A percentile compares a stretch with the other conserved stretches of the same genome.
These are phyloP conservation scores for Lactarius trivialis DNA, from an alignment of 768 basidiomycete species.

Conservation along the genomic window DNA sequence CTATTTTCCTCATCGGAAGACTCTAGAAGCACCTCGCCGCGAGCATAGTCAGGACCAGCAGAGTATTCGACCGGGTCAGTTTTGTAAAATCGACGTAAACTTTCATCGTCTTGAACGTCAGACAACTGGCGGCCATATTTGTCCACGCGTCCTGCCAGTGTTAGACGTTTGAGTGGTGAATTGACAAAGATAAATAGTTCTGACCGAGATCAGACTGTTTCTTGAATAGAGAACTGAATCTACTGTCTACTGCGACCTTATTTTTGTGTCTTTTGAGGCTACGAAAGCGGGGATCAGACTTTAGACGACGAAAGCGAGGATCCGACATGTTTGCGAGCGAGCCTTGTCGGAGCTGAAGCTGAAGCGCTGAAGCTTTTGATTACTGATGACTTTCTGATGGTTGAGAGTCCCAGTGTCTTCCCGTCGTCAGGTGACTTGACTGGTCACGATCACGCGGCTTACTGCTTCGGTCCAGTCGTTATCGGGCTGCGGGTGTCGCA, in stretches of 20 bases:
- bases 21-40: constrained; percentile 81
- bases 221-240: constrained; percentile 77
- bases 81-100: constrained; percentile 75
- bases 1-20: constrained; percentile 74
- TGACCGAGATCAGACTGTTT: constrained; percentile 30
- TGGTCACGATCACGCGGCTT: too few species aligned
- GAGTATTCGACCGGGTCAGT: constrained; percentile 41
- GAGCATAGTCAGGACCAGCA: constrained; percentile 69
- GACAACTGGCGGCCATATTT: constrained; percentile 81
- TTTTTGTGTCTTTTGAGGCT: constrained; percentile 69
- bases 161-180: background rate
- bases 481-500: too few species aligned
- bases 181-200: constrained; percentile 17
- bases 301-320: constrained; percentile 80
- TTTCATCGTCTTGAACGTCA: constrained; percentile 64
- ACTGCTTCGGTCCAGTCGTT: too few species aligned
- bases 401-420: too few species aligned
- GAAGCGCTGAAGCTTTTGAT: background rate
- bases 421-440: too few species aligned
- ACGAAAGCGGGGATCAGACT: constrained; percentile 90
- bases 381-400: too few species aligned
- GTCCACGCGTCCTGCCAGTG: constrained; percentile 52
- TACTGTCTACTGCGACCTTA: constrained; percentile 86
- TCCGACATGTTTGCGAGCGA: constrained; percentile 51
- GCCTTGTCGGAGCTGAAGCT: background rate